Percentiles rank a stretch among this genome's conserved stretches.
Conservation (phyloP, 73 alveolate genomes). For the Symbiodinium pilosum region DNA sequence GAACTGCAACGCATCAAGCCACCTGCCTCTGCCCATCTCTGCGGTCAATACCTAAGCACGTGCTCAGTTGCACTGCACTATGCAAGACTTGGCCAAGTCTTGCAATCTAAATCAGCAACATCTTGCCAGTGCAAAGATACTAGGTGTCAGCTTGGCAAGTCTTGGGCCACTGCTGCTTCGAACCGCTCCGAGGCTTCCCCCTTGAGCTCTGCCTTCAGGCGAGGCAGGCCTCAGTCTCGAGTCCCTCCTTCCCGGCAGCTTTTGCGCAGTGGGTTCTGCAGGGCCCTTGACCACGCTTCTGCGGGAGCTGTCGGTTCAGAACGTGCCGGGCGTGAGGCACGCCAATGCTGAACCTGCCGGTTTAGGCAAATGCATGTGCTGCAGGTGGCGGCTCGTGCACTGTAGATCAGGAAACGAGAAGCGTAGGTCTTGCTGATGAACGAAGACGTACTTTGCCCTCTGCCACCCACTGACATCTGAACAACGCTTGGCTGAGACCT, state of each 20-base stretch:
- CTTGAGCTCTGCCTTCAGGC: not conserved
- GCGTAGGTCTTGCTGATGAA: not conserved
- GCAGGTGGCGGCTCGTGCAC: no score
- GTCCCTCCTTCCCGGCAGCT: not conserved
- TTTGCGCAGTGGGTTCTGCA: not conserved
- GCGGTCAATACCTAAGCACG: not conserved
- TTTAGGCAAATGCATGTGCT: not conserved
- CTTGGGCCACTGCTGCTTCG: not conserved
- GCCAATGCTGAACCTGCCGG: slow-evolving; percentile 60
- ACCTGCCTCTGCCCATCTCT: not conserved
- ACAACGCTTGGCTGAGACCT: not conserved
- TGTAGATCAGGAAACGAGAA: no score
- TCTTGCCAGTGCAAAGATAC: no score
- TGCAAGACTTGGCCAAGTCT: no score
- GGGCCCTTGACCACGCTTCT: not conserved
- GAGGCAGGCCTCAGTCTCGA: not conserved
- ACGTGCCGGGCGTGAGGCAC: slow-evolving; percentile 81
- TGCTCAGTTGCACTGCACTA: not conserved
- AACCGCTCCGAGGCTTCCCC: not conserved
- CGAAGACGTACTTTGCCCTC: not conserved
- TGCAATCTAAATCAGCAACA: no score
- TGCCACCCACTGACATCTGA: not conserved
- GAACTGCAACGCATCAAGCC: no score
- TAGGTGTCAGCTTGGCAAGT: no score
- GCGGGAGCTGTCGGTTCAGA: slow-evolving; percentile 44